Percentiles rank a stretch among this genome's conserved stretches.
Evolutionary conservation across 2,329 filamentous ascomycete genomes (phyloP).

Genomic region (Tothia fuscella): DNA sequence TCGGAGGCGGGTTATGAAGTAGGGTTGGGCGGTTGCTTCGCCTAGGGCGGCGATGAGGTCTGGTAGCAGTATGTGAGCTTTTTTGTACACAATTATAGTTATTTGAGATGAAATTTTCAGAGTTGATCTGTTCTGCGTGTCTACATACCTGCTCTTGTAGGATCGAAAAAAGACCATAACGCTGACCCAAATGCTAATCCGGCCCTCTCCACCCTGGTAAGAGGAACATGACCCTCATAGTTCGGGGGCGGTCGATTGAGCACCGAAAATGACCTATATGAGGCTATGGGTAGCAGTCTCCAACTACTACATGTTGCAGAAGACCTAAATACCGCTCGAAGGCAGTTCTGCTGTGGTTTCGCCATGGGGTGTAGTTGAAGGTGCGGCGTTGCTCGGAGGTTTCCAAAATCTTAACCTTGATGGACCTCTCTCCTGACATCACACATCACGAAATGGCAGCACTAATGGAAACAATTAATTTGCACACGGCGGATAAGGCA

Average conservation of each 20-base stretch:
- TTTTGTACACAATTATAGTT: neutral
- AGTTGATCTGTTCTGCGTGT: neutral
- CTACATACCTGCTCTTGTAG: constrained; percentile 58
- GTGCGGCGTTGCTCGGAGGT: neutral
- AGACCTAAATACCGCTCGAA: neutral
- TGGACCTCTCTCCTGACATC: neutral
- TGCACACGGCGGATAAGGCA: no score
- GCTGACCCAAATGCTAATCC: constrained; percentile 55
- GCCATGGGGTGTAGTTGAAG: neutral
- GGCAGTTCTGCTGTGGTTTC: neutral
- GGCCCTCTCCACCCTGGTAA: constrained; percentile 65
- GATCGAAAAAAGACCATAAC: constrained; percentile 53
- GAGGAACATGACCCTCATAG: constrained; percentile 85
- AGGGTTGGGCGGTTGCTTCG: constrained; percentile 86
- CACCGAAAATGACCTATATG: constrained; percentile 56
- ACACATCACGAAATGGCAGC: neutral
- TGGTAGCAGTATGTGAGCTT: constrained; percentile 21
- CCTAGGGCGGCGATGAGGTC: constrained; percentile 92
- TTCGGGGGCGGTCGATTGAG: constrained; percentile 75
- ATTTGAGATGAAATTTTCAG: neutral
- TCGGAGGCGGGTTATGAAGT: constrained; percentile 86
- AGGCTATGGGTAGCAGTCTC: constrained; percentile 9
- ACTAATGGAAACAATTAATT: neutral
- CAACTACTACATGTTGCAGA: neutral
- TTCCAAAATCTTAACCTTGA: neutral